phyloP scores from a whole-genome alignment of 768 basidiomycete genomes.

The Lentinula aciculospora region DNA sequence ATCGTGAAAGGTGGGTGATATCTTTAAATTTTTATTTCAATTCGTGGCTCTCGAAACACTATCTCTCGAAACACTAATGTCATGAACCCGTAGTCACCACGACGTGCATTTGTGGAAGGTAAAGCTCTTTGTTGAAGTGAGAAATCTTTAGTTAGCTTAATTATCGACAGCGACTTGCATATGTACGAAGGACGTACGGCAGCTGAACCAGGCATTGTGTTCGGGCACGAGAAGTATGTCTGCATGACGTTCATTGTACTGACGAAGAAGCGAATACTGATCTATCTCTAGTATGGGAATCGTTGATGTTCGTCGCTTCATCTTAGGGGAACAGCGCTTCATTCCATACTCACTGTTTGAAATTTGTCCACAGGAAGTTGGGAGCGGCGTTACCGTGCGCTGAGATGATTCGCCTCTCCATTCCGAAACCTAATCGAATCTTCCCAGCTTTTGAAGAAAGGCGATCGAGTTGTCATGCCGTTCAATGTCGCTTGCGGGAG shows the following conservation, averaged over 20 bases:
- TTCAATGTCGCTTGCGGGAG: constrained; percentile 57
- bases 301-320: constrained; percentile 30
- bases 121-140: not conserved
- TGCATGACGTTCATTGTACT: not conserved
- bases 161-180: constrained; percentile 35
- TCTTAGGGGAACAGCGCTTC: no score
- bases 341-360: no score
- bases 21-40: not conserved
- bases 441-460: constrained; percentile 41
- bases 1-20: constrained; percentile 35
- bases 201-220: constrained; percentile 43
- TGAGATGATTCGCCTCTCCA: constrained; percentile 8
- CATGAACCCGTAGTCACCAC: constrained; percentile 33
- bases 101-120: constrained; percentile 49
- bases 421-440: not conserved
- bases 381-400: constrained; percentile 33
- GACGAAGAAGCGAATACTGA: no score
- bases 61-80: constrained; percentile 3
- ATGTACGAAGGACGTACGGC: constrained; percentile 55
- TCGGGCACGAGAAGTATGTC: constrained; percentile 49
- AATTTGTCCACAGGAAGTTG: constrained; percentile 38
- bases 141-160: not conserved
- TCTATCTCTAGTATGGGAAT: constrained; percentile 36
- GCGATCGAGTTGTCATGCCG: constrained; percentile 56
- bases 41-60: no score